Percentiles rank a stretch among this genome's conserved stretches.
phyloP scores from a whole-genome alignment of 2,329 filamentous ascomycete species.

The Xylariaceae sp. region DNA sequence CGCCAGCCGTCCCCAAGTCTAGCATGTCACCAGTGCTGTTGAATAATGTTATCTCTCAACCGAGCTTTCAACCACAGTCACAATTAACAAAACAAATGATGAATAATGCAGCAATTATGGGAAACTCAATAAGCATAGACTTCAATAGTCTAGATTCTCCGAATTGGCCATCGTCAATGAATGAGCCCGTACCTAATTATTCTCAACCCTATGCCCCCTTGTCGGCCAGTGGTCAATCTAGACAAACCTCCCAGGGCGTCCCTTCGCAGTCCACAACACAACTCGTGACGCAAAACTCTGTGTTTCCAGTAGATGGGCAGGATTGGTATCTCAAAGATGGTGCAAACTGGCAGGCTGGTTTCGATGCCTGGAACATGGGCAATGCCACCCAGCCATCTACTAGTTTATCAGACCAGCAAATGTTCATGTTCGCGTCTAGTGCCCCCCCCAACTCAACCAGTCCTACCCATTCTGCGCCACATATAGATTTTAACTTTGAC shows the following conservation, averaged over 20 bases:
- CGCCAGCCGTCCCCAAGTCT: constrained; percentile 33
- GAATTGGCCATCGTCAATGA: constrained; percentile 33
- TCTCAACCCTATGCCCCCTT: constrained; percentile 36
- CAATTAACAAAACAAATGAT: constrained; percentile 28
- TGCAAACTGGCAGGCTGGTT: constrained; percentile 63
- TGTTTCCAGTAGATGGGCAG: constrained; percentile 55
- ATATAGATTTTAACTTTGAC: constrained; percentile 39
- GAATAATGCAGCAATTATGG: constrained; percentile 30
- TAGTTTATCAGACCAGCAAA: constrained; percentile 41
- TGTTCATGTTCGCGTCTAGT: constrained; percentile 40
- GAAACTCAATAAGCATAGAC: constrained; percentile 30
- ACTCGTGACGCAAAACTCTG: constrained; percentile 40
- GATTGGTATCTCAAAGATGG: constrained; percentile 65
- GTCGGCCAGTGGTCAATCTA: constrained; percentile 25
- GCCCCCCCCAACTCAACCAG: constrained; percentile 18
- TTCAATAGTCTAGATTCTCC: constrained; percentile 28
- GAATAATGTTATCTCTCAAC: constrained; percentile 31
- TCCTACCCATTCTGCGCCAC: constrained; percentile 27
- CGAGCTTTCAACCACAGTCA: constrained; percentile 32
- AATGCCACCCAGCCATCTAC: constrained; percentile 31
- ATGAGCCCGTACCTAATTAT: constrained; percentile 39
- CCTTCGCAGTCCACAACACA: constrained; percentile 29
- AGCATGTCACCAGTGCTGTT: constrained; percentile 38
- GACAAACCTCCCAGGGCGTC: constrained; percentile 26
- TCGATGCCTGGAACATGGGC: constrained; percentile 57